Conservation (phyloP, 2,329 filamentous ascomycete species). For the Gliomastix tumulicola region DNA sequence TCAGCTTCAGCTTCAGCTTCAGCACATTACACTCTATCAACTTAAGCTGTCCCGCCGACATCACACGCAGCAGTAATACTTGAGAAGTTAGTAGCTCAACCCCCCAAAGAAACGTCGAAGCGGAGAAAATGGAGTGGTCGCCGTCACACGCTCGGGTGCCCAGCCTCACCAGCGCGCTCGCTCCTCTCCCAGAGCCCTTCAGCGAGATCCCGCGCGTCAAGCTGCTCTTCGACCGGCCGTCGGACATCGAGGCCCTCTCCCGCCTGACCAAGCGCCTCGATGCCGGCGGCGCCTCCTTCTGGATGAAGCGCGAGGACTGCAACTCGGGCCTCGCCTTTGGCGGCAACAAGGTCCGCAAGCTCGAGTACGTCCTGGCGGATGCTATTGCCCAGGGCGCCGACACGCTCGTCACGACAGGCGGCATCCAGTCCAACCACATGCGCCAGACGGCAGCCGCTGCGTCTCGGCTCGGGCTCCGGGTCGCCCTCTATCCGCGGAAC, state of each 20-base stretch:
- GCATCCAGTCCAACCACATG: conserved; percentile 26
- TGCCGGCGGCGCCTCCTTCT: conserved; percentile 1
- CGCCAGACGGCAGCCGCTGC: conserved; percentile 23
- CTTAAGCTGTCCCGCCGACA: too few species aligned
- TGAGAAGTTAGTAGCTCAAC: too few species aligned
- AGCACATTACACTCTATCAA: too few species aligned
- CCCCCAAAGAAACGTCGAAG: too few species aligned
- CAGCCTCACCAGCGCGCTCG: too few species aligned
- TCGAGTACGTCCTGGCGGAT: conserved; percentile 25
- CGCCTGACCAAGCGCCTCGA: conserved; percentile 1
- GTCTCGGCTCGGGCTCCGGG: conserved; percentile 15
- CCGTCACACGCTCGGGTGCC: too few species aligned
- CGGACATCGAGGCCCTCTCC: conserved; percentile 5
- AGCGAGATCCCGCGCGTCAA: conserved; percentile 5
- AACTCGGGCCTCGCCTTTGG: conserved; percentile 23
- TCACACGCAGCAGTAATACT: too few species aligned
- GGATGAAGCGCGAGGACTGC: conserved; percentile 11
- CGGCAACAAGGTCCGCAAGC: conserved; percentile 28
- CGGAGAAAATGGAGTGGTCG: too few species aligned
- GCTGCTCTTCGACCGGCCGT: conserved; percentile 4
- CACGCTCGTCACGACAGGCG: conserved; percentile 23
- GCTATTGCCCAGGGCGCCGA: conserved; percentile 16
- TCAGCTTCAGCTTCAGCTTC: too few species aligned
- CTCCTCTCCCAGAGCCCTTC: conserved; percentile 7
- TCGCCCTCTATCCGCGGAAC: neutral